Percentiles rank a stretch among this genome's conserved stretches.
Evolutionary conservation across 768 basidiomycete species (phyloP).

Genomic region (Arthromyces matolae): DNA sequence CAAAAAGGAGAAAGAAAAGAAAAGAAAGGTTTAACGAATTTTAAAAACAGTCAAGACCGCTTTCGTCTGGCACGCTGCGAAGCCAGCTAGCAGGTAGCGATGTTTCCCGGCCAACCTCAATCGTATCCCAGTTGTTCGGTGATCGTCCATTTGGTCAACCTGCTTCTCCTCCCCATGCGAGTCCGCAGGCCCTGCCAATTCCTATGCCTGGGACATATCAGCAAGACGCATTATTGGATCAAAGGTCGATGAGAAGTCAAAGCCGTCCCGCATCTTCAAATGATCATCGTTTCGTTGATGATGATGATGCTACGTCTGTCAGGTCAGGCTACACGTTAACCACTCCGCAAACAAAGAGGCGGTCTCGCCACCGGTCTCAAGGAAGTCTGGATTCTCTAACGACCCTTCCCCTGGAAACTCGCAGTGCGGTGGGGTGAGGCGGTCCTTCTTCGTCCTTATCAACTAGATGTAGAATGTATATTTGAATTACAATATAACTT

Average conservation of each 20-base stretch:
- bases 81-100: too few species aligned
- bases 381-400: constrained; percentile 1
- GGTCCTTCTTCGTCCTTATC: too few species aligned
- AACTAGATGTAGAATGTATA: too few species aligned
- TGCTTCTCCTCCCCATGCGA: constrained; percentile 2
- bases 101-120: too few species aligned
- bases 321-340: constrained; percentile 14
- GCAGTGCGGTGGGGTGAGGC: constrained; percentile 7
- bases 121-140: neutral
- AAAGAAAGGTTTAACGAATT: neutral
- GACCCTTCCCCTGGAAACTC: neutral
- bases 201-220: constrained; percentile 15
- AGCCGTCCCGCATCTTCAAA: constrained; percentile 7
- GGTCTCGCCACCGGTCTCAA: neutral
- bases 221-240: neutral
- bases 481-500: too few species aligned
- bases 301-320: constrained; percentile 12
- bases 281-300: constrained; percentile 7
- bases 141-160: constrained; percentile 1
- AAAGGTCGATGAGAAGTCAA: constrained; percentile 2
- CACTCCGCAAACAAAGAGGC: constrained; percentile 5
- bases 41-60: constrained; percentile 12
- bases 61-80: constrained; percentile 3
- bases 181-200: constrained; percentile 7
- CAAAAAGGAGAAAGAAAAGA: too few species aligned